Evolutionary conservation across 805 yeast genomes (phyloP).

Genomic region (Ascoidea rubescens): DNA sequence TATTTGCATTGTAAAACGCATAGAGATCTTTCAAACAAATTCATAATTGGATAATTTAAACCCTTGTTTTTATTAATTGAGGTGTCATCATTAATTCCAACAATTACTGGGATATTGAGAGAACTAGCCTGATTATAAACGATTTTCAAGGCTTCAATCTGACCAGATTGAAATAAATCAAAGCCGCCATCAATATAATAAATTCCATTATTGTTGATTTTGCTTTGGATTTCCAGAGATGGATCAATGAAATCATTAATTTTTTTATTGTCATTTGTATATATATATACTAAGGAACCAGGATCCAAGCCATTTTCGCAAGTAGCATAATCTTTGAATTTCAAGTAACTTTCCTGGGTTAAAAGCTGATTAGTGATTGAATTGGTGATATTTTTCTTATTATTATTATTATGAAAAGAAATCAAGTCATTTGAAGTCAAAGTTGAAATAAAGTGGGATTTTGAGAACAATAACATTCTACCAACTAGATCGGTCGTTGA

Average conservation of each 20-base stretch:
- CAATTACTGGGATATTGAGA: conserved; percentile 35
- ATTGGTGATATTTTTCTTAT: neutral
- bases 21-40: conserved; percentile 67
- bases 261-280: conserved; percentile 18
- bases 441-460: conserved; percentile 37
- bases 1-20: conserved; percentile 82
- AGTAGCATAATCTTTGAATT: conserved; percentile 43
- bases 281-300: conserved; percentile 43
- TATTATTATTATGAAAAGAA: neutral
- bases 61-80: conserved; percentile 45
- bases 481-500: conserved; percentile 92
- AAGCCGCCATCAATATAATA: conserved; percentile 72
- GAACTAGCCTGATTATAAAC: conserved; percentile 26
- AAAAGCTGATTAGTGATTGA: conserved; percentile 14
- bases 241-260: conserved; percentile 23
- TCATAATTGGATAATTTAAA: conserved; percentile 72
- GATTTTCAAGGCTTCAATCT: conserved; percentile 54
- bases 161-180: conserved; percentile 90
- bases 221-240: conserved; percentile 11
- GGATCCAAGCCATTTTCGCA: conserved; percentile 43
- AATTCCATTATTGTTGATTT: conserved; percentile 10
- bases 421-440: conserved; percentile 16
- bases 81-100: conserved; percentile 53
- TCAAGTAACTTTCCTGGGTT: conserved; percentile 22
- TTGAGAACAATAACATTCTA: conserved; percentile 56